Conservation (phyloP, 768 basidiomycete genomes). For the Suillus subaureus region DNA sequence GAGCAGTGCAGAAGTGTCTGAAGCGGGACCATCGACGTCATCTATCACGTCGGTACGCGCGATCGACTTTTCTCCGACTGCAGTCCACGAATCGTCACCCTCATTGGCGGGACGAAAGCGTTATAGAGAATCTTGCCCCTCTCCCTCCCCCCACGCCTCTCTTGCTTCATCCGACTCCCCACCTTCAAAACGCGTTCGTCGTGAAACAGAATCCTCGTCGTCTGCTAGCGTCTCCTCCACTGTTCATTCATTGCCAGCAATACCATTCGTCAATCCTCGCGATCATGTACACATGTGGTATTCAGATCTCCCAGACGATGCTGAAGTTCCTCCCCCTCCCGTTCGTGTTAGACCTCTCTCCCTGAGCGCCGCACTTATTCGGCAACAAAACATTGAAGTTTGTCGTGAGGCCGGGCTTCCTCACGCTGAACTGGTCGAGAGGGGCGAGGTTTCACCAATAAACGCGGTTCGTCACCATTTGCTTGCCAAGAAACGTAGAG, state of each 20-base stretch:
- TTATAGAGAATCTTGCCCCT: slow-evolving; percentile 6
- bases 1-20: not conserved
- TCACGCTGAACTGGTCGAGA: slow-evolving; percentile 1
- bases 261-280: not conserved
- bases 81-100: not conserved
- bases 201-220: not conserved
- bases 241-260: not conserved
- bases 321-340: not conserved
- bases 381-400: slow-evolving; percentile 16
- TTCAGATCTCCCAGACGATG: slow-evolving; percentile 10
- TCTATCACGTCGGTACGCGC: too few species aligned
- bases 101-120: slow-evolving; percentile 5
- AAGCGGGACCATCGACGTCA: not conserved
- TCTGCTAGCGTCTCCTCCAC: slow-evolving; percentile 9
- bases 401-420: slow-evolving; percentile 4
- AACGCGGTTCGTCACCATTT: slow-evolving; percentile 9
- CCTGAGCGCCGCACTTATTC: slow-evolving; percentile 7
- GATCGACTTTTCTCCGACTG: not conserved
- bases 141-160: slow-evolving; percentile 4
- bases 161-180: not conserved
- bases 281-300: slow-evolving; percentile 15
- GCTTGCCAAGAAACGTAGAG: slow-evolving; percentile 13
- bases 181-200: slow-evolving; percentile 8
- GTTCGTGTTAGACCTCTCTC: not conserved
- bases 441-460: not conserved